A percentile compares a stretch with the other conserved stretches of the same genome.
Evolutionary conservation across 2,329 filamentous ascomycete genomes (phyloP).

Genomic region (Decorospora gaudefroyi): DNA sequence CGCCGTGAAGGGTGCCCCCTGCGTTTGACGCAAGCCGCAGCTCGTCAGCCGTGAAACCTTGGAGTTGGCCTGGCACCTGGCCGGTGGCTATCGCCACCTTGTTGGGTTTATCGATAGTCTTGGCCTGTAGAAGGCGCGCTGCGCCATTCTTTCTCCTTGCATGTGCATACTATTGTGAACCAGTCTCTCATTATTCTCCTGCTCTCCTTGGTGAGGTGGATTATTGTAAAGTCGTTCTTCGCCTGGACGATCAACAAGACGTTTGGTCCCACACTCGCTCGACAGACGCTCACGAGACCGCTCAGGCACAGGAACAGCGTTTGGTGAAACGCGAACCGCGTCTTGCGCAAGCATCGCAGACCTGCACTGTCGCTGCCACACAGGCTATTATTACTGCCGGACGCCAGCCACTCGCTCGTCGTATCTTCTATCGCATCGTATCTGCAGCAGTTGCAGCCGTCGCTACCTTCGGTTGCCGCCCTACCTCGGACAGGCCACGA

Average conservation of each 20-base stretch:
- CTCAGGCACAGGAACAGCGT: conserved; percentile 29
- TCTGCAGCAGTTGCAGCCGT: no score
- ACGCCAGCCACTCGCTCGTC: background rate
- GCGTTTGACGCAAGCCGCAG: conserved; percentile 9
- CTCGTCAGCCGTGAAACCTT: conserved; percentile 9
- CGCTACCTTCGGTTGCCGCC: background rate
- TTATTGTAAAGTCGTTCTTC: no score
- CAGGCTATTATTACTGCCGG: conserved; percentile 4
- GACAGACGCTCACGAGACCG: conserved; percentile 8
- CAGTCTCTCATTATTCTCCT: background rate
- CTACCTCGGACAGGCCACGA: conserved; percentile 6
- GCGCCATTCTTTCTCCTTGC: background rate
- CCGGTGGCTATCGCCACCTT: conserved; percentile 7
- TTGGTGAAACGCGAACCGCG: conserved; percentile 45
- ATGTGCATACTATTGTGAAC: background rate
- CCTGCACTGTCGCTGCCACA: conserved; percentile 3
- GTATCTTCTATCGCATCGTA: conserved; percentile 4
- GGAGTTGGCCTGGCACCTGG: conserved; percentile 3
- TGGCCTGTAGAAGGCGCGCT: background rate
- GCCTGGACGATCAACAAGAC: no score
- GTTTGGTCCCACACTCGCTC: conserved; percentile 15
- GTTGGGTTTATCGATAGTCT: conserved; percentile 7
- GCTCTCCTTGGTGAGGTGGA: background rate
- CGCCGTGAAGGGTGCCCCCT: no score
- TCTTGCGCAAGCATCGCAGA: conserved; percentile 21